Base-by-base conservation (phyloP, 257 asterid species). In the Plantago elongata region DNA sequence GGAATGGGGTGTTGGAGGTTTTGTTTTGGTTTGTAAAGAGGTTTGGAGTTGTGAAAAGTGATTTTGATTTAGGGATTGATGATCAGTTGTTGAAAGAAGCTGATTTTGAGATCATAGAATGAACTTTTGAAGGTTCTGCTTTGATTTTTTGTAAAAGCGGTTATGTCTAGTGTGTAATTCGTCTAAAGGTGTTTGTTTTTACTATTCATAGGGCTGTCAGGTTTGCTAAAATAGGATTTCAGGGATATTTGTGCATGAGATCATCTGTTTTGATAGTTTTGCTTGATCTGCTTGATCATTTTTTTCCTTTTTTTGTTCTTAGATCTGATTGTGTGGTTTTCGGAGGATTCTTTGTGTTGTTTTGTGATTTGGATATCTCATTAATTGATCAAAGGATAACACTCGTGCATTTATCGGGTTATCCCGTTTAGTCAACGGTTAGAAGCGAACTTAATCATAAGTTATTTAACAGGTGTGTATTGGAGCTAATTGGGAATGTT, bases 401-500 rank as follows among this genome's bases (percentile, higher is more conserved):
- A 43, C 49, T 14, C 56, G 38, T 4, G 7, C 34, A 22, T 13
- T 13, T 63, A 59, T 66, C 22, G 37, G 54, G 15, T 38, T 65
- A 43, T 48, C 17, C 1, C 45, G 37, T 60, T 51, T 45, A 10
- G 52, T 49, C 37, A 57, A 58, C 42, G 67, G 68, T 42, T 64
- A 48, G 62, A 68, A 59, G 51, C 22, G 63, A n/a, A 42, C 48
- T n/a, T 27, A 10, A 37, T 22, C 27, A 22, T 55, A 58, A 54
- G 30, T 55, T 61, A 34, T 60, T 34, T 29, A 44, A 60, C 40
- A 45, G 34, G 16, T 12, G 48, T 11, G 15, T 34, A 5, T 5
- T 51, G 47, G 11, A n/a, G 69, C 59, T 13, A 61, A 56, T 74
- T 83, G 90, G 73, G 81, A 13, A 66, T 76, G 22, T 78, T 80